phyloP scores from a whole-genome alignment of 169 alveolate species.

The Cryptosporidium viatorum region DNA sequence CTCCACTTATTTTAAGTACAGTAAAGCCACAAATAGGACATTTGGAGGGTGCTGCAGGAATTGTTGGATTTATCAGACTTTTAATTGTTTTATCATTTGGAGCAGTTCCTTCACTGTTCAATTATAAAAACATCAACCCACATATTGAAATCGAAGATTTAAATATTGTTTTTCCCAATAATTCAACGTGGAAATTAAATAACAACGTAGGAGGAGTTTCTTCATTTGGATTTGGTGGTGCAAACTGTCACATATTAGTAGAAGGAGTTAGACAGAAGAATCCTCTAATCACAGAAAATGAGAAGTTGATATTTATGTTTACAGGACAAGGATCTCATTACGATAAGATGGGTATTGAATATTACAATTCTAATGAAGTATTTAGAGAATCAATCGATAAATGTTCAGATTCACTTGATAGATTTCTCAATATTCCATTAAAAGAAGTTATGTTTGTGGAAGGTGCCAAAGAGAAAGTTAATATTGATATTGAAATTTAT shows the following conservation, averaged over 20 bases:
- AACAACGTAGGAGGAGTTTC: slow-evolving; percentile 75
- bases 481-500: slow-evolving; percentile 42
- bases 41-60: slow-evolving; percentile 80
- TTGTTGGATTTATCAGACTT: slow-evolving; percentile 75
- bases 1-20: slow-evolving; percentile 78
- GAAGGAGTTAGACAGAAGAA: slow-evolving; percentile 44
- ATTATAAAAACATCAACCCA: slow-evolving; percentile 73
- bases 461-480: not conserved
- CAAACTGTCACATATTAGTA: slow-evolving; percentile 79
- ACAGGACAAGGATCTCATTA: slow-evolving; percentile 82
- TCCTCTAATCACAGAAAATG: slow-evolving; percentile 10
- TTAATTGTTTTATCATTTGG: slow-evolving; percentile 32
- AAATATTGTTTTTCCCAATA: slow-evolving; percentile 37
- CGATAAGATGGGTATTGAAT: slow-evolving; percentile 78
- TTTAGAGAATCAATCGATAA: slow-evolving; percentile 75
- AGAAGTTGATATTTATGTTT: slow-evolving; percentile 77
- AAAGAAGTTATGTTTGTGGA: slow-evolving; percentile 9
- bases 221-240: slow-evolving; percentile 83
- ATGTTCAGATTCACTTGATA: slow-evolving; percentile 49
- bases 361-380: slow-evolving; percentile 67
- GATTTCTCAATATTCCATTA: slow-evolving; percentile 10
- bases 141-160: slow-evolving; percentile 70
- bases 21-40: slow-evolving; percentile 78
- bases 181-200: slow-evolving; percentile 35
- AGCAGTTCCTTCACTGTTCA: slow-evolving; percentile 73